Evolutionary conservation across 495 filamentous ascomycete genomes (phyloP), one percentile per base, ranked within the genome.

Genomic region (Aspergillus panamensis): DNA sequence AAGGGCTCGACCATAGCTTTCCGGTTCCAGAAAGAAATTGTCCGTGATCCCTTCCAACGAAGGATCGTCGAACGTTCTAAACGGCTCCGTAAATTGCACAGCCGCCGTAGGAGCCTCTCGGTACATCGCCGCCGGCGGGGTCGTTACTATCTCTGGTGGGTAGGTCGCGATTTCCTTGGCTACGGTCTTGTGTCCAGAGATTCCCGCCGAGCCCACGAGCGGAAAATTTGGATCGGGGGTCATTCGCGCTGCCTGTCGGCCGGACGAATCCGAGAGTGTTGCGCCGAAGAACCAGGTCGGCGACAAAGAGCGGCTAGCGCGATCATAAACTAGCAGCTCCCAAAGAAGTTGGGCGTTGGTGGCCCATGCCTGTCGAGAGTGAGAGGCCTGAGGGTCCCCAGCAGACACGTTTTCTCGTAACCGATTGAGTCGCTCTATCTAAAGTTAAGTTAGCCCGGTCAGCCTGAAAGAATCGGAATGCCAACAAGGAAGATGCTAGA

Each of bases 131-230:
- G 62, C 53, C 13, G 64, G 55, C 9, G 60, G 59, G 19, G 65
- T 66, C 21, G 67, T 64, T 3, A 62, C 53, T 16, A 66, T 64
- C 47, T 73, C 70, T 4, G 70, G 69, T 3, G 70, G 70, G 50
- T 71, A 69, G 16, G 66, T 67, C 10, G 68, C 69, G 48, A 69
- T 65, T 32, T 73, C 70, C 30, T 57, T 48, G 0, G 65, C 69
- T 5, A 73, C 70, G 2, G 70, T 69, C 31, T 65, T 68, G 48
- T 73, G 70, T 6, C 69, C 70, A 44, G 70, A 68, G 6, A 73
- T 71, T 0, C 70, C 70, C 32, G 69, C 70, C 0, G 70, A 73
- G 32, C 70, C 70, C 55, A 73, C 66, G 9, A 73, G 53, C 10
- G 70, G 54, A 31, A 73, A 69, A 19, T 70, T 69, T 4, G 61